phyloP scores from a whole-genome alignment of 2,329 filamentous ascomycete genomes.

The Hymenoscyphus infarciens region DNA sequence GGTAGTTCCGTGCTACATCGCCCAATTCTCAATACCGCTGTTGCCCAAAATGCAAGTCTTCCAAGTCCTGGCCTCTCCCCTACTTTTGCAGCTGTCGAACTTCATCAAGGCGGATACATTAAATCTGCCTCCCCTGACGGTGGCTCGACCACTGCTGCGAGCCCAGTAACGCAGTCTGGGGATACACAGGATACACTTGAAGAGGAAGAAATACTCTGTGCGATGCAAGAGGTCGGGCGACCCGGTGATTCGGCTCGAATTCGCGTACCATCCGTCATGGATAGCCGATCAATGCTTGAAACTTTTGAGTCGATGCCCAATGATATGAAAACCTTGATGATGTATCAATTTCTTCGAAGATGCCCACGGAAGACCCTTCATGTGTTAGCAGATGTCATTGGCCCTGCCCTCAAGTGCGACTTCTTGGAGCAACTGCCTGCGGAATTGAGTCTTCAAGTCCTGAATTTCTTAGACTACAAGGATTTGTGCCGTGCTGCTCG shows the following conservation, averaged over 20 bases:
- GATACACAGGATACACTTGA: conserved; percentile 30
- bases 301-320: conserved; percentile 88
- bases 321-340: conserved; percentile 91
- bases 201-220: conserved; percentile 18
- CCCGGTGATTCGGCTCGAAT: conserved; percentile 30
- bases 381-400: conserved; percentile 85
- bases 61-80: conserved; percentile 94
- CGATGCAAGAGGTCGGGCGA: conserved; percentile 26
- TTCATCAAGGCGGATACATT: conserved; percentile 36
- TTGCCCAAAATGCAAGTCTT: conserved; percentile 82
- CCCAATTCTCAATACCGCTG: conserved; percentile 62
- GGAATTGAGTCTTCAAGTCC: conserved; percentile 82
- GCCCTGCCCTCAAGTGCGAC: conserved; percentile 91
- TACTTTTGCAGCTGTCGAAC: conserved; percentile 70
- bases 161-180: conserved; percentile 35
- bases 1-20: conserved; percentile 46
- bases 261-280: conserved; percentile 52
- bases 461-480: conserved; percentile 79
- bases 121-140: conserved; percentile 42
- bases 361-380: conserved; percentile 86
- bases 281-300: conserved; percentile 82
- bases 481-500: conserved; percentile 88
- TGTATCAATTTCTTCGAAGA: conserved; percentile 89
- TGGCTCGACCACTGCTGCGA: conserved; percentile 31
- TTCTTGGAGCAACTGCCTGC: conserved; percentile 80